phyloP scores from a whole-genome alignment of 441 rosid genomes.

The Adansonia madagascariensis region DNA sequence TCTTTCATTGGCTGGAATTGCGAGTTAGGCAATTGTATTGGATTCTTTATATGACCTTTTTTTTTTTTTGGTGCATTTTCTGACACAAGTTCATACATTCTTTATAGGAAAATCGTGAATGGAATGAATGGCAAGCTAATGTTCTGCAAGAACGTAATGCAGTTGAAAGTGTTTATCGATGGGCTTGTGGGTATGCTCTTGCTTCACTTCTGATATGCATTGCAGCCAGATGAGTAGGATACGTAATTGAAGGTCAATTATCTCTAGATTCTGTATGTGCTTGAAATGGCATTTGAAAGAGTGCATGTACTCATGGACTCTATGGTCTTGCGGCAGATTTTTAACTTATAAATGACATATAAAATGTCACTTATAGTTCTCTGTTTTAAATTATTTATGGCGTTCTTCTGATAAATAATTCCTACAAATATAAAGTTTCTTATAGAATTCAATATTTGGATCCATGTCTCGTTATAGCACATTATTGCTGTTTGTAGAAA shows the following conservation, averaged over 20 bases:
- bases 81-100: conserved; percentile 23
- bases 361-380: not conserved
- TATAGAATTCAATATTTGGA: not conserved
- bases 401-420: not conserved
- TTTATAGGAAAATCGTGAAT: conserved; percentile 73
- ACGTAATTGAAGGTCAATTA: not conserved
- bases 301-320: not conserved
- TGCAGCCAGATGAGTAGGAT: conserved; percentile 12
- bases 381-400: not conserved
- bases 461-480: not conserved
- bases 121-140: conserved; percentile 80
- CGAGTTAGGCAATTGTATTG: not conserved
- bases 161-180: conserved; percentile 85
- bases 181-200: conserved; percentile 90
- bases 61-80: not conserved
- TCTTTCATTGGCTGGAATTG: not conserved
- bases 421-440: not conserved
- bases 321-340: not conserved
- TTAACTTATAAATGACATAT: not conserved
- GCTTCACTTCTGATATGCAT: conserved; percentile 24
- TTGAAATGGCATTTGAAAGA: not conserved
- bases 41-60: not conserved
- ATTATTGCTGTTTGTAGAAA: conserved; percentile 12
- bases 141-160: conserved; percentile 84
- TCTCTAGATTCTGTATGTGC: not conserved